Conservation (phyloP, 306 rosid genomes). For the Abrus pulchellus region DNA sequence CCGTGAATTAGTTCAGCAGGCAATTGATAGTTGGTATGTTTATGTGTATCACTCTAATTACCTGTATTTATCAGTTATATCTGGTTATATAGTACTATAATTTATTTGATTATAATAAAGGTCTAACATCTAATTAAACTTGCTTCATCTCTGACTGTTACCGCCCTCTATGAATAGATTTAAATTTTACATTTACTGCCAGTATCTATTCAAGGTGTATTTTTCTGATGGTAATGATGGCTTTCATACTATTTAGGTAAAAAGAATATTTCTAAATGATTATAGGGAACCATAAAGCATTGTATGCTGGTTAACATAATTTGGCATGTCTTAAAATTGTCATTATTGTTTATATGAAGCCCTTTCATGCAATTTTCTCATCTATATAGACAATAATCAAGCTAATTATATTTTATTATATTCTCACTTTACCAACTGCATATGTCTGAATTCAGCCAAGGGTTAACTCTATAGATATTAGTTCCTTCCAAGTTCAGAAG, state of each 20-base stretch:
- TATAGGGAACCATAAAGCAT: neutral
- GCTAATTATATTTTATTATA: neutral
- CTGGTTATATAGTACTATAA: neutral
- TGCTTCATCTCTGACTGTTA: neutral
- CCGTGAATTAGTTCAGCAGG: slow-evolving; percentile 68
- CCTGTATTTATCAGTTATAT: neutral
- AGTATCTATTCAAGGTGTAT: neutral
- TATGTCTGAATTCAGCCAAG: neutral
- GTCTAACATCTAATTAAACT: neutral
- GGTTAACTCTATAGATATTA: neutral
- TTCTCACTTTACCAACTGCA: neutral
- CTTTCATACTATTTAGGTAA: neutral
- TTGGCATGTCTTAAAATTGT: neutral
- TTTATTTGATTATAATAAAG: neutral
- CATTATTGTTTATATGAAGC: slow-evolving; percentile 1
- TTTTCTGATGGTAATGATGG: slow-evolving; percentile 19
- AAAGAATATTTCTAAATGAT: slow-evolving; percentile 3
- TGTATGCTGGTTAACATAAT: slow-evolving; percentile 9
- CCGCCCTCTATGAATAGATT: neutral
- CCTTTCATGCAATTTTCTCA: neutral
- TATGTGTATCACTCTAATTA: slow-evolving; percentile 19
- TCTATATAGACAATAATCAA: neutral
- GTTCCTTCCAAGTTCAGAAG: neutral
- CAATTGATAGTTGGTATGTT: slow-evolving; percentile 84
- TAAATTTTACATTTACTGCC: neutral